Evolutionary conservation across 2,329 filamentous ascomycete species (phyloP).

Genomic region (Fusarium anguioides): DNA sequence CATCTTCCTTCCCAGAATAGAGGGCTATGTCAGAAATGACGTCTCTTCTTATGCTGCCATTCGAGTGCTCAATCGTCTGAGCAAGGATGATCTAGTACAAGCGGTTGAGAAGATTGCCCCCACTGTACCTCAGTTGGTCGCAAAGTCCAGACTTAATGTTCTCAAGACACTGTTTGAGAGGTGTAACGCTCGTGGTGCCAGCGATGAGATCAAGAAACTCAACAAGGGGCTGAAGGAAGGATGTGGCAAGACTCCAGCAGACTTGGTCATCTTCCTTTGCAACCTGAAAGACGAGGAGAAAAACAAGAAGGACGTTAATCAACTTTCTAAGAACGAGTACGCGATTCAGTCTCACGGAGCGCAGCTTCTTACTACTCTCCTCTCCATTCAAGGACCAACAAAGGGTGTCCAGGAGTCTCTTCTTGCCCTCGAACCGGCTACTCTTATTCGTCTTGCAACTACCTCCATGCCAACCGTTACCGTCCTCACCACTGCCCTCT

Average conservation of each 20-base stretch:
- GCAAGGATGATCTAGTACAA: conserved; percentile 84
- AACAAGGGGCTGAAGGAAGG: conserved; percentile 61
- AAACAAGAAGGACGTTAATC: conserved; percentile 52
- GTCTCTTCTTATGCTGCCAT: conserved; percentile 90
- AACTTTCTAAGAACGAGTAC: conserved; percentile 66
- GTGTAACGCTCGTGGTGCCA: conserved; percentile 74
- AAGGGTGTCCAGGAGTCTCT: conserved; percentile 80
- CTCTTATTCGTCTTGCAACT: conserved; percentile 72
- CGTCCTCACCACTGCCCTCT: conserved; percentile 63
- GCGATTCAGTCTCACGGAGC: conserved; percentile 76
- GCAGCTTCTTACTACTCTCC: conserved; percentile 82
- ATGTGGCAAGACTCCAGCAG: conserved; percentile 59
- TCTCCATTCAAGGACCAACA: conserved; percentile 77
- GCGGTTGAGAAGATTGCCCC: conserved; percentile 78
- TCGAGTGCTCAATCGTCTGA: conserved; percentile 82
- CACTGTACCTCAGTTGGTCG: conserved; percentile 77
- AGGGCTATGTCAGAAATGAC: conserved; percentile 86
- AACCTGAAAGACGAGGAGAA: conserved; percentile 54
- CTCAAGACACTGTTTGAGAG: conserved; percentile 86
- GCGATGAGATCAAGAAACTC: conserved; percentile 61
- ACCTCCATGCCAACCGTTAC: conserved; percentile 61
- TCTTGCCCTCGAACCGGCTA: conserved; percentile 65
- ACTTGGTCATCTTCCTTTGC: conserved; percentile 63
- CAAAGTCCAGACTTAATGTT: conserved; percentile 80
- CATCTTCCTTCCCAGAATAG: conserved; percentile 82